phyloP scores from a whole-genome alignment of 768 basidiomycete species.

The Russula emetica region DNA sequence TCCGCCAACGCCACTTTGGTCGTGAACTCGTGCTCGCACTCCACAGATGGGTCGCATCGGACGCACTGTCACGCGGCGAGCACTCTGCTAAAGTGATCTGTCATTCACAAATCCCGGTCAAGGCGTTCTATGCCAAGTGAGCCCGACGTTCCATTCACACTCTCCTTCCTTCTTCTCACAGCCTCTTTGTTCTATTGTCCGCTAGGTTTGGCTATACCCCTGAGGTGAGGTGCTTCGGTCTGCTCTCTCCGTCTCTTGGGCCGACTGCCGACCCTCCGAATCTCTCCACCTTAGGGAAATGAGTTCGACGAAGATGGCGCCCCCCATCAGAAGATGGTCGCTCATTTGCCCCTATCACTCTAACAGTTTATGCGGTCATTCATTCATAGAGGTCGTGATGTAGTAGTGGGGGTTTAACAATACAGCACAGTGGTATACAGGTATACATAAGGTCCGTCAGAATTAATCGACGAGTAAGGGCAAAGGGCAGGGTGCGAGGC shows the following conservation, averaged over 20 bases:
- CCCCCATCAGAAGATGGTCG: slow-evolving; percentile 81
- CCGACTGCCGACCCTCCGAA: slow-evolving; percentile 2
- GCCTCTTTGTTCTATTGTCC: slow-evolving; percentile 30
- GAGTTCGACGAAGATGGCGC: slow-evolving; percentile 81
- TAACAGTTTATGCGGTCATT: slow-evolving; percentile 31
- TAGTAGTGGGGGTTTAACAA: slow-evolving; percentile 38
- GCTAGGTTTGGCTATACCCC: slow-evolving; percentile 63
- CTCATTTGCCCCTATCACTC: slow-evolving; percentile 44
- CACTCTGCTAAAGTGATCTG: slow-evolving; percentile 44
- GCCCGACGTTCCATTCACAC: slow-evolving; percentile 31
- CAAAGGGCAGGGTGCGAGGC: not conserved
- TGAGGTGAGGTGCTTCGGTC: slow-evolving; percentile 49
- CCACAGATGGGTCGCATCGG: slow-evolving; percentile 53
- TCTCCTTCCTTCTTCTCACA: slow-evolving; percentile 27
- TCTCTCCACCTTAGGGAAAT: slow-evolving; percentile 45
- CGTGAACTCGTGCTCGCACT: slow-evolving; percentile 58
- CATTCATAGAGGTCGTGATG: slow-evolving; percentile 36
- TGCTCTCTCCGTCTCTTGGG: slow-evolving; percentile 19
- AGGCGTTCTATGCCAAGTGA: slow-evolving; percentile 74
- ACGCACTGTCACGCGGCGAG: slow-evolving; percentile 34
- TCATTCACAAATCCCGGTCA: slow-evolving; percentile 71
- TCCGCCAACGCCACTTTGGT: slow-evolving; percentile 62
- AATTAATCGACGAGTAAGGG: slow-evolving; percentile 8
- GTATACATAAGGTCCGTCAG: slow-evolving; percentile 29
- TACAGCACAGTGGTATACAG: slow-evolving; percentile 39